Evolutionary conservation across 192 early-diverging fungal species (phyloP).

Genomic region (Allomyces macrogynus): DNA sequence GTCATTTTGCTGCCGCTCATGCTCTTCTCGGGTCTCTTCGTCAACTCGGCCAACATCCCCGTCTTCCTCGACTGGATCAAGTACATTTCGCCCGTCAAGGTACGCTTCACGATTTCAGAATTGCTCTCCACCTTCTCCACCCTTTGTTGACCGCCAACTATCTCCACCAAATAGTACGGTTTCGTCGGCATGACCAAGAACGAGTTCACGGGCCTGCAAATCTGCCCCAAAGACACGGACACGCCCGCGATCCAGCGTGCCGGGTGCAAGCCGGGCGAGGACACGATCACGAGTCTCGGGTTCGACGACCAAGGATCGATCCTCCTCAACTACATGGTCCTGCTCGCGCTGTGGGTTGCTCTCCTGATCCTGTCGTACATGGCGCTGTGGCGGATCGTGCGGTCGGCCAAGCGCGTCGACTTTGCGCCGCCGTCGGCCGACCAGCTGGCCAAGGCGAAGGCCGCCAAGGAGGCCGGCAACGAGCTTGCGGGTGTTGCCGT

Average conservation of each 20-base stretch:
- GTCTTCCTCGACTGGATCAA: slow-evolving; percentile 11
- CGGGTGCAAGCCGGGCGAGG: not conserved
- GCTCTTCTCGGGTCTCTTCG: slow-evolving; percentile 34
- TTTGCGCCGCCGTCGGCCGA: not conserved
- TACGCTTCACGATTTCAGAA: too few relatives aligned
- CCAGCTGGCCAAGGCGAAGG: not conserved
- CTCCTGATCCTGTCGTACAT: slow-evolving; percentile 13
- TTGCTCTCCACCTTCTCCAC: too few relatives aligned
- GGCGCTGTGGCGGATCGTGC: slow-evolving; percentile 10
- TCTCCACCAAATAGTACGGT: slow-evolving; percentile 8
- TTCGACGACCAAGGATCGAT: slow-evolving; percentile 2
- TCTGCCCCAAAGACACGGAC: not conserved
- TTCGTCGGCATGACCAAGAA: slow-evolving; percentile 10
- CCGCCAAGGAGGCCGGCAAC: not conserved
- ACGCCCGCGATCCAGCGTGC: not conserved
- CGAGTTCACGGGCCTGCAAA: slow-evolving; percentile 10
- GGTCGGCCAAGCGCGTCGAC: not conserved
- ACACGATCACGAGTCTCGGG: not conserved
- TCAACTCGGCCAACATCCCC: slow-evolving; percentile 14
- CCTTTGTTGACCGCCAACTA: too few relatives aligned
- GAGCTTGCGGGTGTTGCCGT: not conserved
- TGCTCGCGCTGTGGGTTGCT: slow-evolving; percentile 8
- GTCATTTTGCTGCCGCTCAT: slow-evolving; percentile 28
- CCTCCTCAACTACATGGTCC: slow-evolving; percentile 15
- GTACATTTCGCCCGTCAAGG: slow-evolving; percentile 7